phyloP scores from a whole-genome alignment of 2,329 filamentous ascomycete species.

The Madurella mycetomatis region DNA sequence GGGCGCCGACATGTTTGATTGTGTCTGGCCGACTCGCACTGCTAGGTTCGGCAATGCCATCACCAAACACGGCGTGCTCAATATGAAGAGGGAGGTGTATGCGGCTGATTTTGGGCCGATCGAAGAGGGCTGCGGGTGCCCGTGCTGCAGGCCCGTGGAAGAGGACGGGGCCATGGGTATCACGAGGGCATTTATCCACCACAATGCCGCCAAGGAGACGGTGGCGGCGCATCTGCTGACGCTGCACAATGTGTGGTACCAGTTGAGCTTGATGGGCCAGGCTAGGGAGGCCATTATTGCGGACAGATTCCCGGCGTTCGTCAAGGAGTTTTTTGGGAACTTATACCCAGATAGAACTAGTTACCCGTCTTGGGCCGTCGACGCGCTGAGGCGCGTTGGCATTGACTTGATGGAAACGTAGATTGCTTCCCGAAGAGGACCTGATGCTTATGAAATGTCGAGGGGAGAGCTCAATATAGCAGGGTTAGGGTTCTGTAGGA shows the following conservation, averaged over 20 bases:
- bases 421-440: neutral
- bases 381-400: conserved; percentile 71
- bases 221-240: conserved; percentile 80
- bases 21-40: conserved; percentile 95
- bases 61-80: conserved; percentile 74
- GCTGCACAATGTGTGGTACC: conserved; percentile 93
- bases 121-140: conserved; percentile 76
- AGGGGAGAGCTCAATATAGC: too few species aligned
- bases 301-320: conserved; percentile 73
- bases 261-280: conserved; percentile 75
- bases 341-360: conserved; percentile 63
- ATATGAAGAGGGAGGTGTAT: conserved; percentile 72
- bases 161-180: conserved; percentile 69
- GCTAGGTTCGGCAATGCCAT: conserved; percentile 95
- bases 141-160: conserved; percentile 63
- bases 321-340: conserved; percentile 71
- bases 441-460: too few species aligned
- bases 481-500: conserved; percentile 20
- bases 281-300: conserved; percentile 74
- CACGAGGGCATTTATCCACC: conserved; percentile 84
- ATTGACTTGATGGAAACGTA: conserved; percentile 59
- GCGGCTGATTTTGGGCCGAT: conserved; percentile 78
- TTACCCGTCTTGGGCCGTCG: conserved; percentile 81
- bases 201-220: conserved; percentile 91
- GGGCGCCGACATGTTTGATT: conserved; percentile 99